Evolutionary conservation across 208 protist genomes (phyloP), one percentile per base, ranked within the genome.

Genomic region (Trichomonas tenax): DNA sequence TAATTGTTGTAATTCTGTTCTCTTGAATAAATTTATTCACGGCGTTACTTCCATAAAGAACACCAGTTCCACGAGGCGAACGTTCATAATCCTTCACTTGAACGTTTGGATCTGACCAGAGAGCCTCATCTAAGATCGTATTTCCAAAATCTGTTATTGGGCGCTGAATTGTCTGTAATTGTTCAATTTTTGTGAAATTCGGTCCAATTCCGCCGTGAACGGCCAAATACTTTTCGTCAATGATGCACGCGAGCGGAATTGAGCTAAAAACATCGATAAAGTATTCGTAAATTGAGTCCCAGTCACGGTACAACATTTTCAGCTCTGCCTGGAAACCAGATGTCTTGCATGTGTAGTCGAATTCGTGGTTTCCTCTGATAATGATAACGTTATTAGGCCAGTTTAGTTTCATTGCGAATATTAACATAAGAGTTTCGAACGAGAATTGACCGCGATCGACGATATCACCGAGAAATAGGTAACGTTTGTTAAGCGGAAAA

Each of bases 351-450:
- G 41, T 45, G 17, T 21, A 34, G 4, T 45, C 82, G 23, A 90
- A 90, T 90, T 90, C 82, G n/a, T 90, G 82, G n/a, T 90, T 90
- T 9, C 82, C 82, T n/a, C 82, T 36, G 48, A 90, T 90, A 9
- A 90, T 48, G n/a, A 48, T 34, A 48, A 90, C 82, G 11, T 48
- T 45, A n/a, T 45, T 4, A 21, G 82, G 82, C 4, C 34, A 90
- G 34, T 48, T 23, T n/a, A 48, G 0, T 48, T 90, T 90, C 36
- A 90, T 10, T n/a, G 41, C 34, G 41, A 38, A 90, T n/a, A 90
- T 21, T 10, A 38, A n/a, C 15, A 90, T 48, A 90, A 90, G 8
- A 26, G 82, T 90, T 48, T 90, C 82, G n/a, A 90, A 44, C 10
- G 82, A 90, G 48, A 90, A 90, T 31, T 90, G n/a, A 3, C 82